A percentile compares a stretch with the other conserved stretches of the same genome.
These are phyloP conservation scores for Ustilago cynodontis DNA, from an alignment of 1,284 basidiomycete species.

Conservation along the genomic window DNA sequence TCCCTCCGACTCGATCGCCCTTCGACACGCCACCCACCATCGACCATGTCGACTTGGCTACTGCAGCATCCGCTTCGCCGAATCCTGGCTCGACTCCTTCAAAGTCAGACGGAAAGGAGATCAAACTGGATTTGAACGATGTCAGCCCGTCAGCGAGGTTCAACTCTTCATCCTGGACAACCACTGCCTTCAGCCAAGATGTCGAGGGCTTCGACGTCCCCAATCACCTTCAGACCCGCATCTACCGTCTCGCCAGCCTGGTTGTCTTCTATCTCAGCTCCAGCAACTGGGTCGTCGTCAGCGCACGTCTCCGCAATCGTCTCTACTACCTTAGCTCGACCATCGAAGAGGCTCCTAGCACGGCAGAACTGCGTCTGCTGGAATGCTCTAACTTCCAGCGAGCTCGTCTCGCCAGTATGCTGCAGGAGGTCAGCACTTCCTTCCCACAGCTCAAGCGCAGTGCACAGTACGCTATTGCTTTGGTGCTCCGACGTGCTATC, in stretches of 20 bases:
- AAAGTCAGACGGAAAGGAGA: not conserved
- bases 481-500: constrained; percentile 81
- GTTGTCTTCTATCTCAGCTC: constrained; percentile 89
- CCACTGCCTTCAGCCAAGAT: constrained; percentile 38
- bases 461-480: constrained; percentile 80
- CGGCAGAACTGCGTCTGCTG: constrained; percentile 79
- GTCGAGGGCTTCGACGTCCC: constrained; percentile 44
- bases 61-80: constrained; percentile 4
- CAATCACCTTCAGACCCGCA: constrained; percentile 52
- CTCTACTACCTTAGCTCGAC: constrained; percentile 77
- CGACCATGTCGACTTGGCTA: constrained; percentile 13
- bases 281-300: constrained; percentile 87
- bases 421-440: constrained; percentile 81
- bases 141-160: constrained; percentile 35
- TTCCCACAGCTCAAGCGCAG: constrained; percentile 85
- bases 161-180: constrained; percentile 50
- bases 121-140: not conserved
- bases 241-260: constrained; percentile 74
- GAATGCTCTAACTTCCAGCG: constrained; percentile 72
- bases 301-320: constrained; percentile 79
- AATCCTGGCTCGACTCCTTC: not conserved
- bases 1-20: constrained; percentile 54
- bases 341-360: constrained; percentile 74
- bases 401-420: constrained; percentile 61
- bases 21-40: constrained; percentile 39